These are phyloP conservation scores for Nemania serpens DNA, from an alignment of 2,329 filamentous ascomycete species.

Conservation along the genomic window DNA sequence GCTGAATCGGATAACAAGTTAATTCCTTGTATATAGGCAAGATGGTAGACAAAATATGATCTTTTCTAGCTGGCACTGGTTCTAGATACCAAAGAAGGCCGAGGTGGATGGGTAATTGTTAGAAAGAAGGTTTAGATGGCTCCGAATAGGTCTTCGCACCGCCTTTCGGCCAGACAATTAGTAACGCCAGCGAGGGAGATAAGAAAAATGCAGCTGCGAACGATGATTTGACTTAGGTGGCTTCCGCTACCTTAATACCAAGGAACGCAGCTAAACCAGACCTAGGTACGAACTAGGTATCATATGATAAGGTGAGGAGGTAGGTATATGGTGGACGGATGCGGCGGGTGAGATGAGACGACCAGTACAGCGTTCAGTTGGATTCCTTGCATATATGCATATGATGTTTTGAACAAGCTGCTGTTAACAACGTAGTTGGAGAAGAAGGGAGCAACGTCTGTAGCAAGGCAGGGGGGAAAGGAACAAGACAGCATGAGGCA, in stretches of 20 bases:
- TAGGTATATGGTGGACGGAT: background rate
- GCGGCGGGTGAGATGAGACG: background rate
- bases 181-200: background rate
- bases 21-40: background rate
- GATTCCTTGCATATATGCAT: background rate
- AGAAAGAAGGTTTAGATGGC: background rate
- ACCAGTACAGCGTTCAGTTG: background rate
- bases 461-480: conserved; percentile 9
- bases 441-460: conserved; percentile 12
- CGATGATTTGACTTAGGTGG: background rate
- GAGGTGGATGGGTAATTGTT: background rate
- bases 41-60: background rate
- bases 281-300: background rate
- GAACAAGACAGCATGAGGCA: background rate
- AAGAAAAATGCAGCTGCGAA: background rate
- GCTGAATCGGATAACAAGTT: background rate
- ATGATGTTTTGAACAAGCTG: background rate
- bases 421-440: background rate
- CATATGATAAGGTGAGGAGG: background rate
- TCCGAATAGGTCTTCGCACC: background rate
- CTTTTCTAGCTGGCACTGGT: background rate
- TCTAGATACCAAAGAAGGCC: background rate
- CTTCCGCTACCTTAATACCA: background rate
- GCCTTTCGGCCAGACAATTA: background rate
- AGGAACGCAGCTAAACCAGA: background rate